These are phyloP conservation scores for Tylopilus felleus DNA, from an alignment of 768 basidiomycete species.

Conservation along the genomic window DNA sequence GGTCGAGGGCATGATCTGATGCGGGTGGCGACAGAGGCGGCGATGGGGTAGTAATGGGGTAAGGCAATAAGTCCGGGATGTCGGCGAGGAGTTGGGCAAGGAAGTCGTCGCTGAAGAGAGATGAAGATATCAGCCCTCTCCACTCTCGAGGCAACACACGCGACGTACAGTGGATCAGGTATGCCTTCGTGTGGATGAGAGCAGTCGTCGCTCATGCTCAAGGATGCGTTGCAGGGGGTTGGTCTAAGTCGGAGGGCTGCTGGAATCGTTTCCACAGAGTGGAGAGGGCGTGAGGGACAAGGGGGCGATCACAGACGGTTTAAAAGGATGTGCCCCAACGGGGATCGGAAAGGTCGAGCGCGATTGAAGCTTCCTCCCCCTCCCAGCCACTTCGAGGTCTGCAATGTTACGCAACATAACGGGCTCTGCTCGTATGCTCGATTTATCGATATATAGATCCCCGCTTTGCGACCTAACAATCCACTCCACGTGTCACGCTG, in stretches of 20 bases:
- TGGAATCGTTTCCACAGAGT: neutral
- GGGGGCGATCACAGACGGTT: neutral
- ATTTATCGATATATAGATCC: neutral
- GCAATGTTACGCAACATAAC: neutral
- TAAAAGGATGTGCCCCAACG: neutral
- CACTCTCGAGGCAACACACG: neutral
- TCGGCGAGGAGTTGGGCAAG: slow-evolving; percentile 11
- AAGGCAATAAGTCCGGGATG: neutral
- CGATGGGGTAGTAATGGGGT: neutral
- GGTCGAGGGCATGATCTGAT: neutral
- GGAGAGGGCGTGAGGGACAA: neutral
- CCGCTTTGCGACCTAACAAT: neutral
- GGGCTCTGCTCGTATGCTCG: neutral
- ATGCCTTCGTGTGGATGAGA: neutral
- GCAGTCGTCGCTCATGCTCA: slow-evolving; percentile 1
- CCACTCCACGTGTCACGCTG: neutral
- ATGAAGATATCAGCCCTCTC: neutral
- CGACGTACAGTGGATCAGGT: slow-evolving; percentile 11
- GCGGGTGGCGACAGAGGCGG: too few relatives aligned
- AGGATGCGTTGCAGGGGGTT: neutral
- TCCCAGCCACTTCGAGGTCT: neutral
- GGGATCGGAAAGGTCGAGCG: neutral
- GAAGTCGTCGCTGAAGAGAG: slow-evolving; percentile 9
- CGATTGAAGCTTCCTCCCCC: neutral
- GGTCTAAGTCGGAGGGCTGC: neutral